Evolutionary conservation across 257 asterid genomes (phyloP).

Genomic region (Vinca minor): DNA sequence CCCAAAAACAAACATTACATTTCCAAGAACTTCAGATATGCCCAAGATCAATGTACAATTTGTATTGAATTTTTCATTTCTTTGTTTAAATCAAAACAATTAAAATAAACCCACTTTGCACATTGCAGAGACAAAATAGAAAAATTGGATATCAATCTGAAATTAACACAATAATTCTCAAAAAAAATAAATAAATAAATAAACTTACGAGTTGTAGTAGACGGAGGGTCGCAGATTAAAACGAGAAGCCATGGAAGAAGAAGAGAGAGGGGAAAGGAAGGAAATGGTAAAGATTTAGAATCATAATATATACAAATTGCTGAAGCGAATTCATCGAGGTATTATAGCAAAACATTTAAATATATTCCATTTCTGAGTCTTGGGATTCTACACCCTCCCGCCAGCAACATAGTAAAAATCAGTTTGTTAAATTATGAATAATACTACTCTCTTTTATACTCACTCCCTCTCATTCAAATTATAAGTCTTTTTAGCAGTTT

Average conservation of each 20-base stretch:
- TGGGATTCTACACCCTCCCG: conserved; percentile 43
- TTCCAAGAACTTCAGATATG: background rate
- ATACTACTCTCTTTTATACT: too few species aligned
- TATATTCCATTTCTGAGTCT: conserved; percentile 7
- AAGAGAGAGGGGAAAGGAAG: conserved; percentile 15
- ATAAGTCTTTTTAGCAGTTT: too few species aligned
- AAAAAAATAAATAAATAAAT: background rate
- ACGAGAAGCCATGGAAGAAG: conserved; percentile 44
- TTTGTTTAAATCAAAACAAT: background rate
- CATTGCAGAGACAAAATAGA: background rate
- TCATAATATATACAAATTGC: conserved; percentile 16
- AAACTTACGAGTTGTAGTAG: conserved; percentile 37
- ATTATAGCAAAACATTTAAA: conserved; percentile 7
- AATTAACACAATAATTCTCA: background rate
- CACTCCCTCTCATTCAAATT: too few species aligned
- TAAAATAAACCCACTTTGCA: background rate
- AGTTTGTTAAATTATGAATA: conserved; percentile 1
- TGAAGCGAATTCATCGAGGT: conserved; percentile 55
- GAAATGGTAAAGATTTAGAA: conserved; percentile 12
- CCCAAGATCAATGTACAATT: background rate
- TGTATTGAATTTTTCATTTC: background rate
- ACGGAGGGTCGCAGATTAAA: conserved; percentile 31
- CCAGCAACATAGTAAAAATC: background rate
- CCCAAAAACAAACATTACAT: background rate
- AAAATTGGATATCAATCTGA: background rate